phyloP scores from a whole-genome alignment of 768 basidiomycete species.

The Leccinum variicolor region DNA sequence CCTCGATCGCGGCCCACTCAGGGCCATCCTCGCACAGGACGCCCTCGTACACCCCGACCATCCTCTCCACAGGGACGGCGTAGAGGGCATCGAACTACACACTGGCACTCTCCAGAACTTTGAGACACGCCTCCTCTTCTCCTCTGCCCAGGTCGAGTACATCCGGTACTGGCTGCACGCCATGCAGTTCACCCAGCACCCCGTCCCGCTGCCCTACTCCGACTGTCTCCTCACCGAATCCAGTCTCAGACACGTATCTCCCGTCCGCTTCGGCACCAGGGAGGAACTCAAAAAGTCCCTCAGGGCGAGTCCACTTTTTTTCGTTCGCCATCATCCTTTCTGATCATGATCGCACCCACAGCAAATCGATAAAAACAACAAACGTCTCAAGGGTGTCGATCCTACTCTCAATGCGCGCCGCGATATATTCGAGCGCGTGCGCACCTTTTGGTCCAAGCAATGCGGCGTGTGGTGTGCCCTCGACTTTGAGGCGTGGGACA shows the following conservation, averaged over 20 bases:
- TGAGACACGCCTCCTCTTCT: constrained; percentile 76
- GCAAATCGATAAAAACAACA: constrained; percentile 80
- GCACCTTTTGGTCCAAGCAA: constrained; percentile 59
- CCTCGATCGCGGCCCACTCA: constrained; percentile 60
- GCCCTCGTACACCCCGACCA: constrained; percentile 67
- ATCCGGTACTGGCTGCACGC: constrained; percentile 80
- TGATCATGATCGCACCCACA: constrained; percentile 23
- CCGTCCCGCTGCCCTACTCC: constrained; percentile 73
- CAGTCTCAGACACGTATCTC: constrained; percentile 55
- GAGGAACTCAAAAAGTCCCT: constrained; percentile 53
- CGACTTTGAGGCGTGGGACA: constrained; percentile 85
- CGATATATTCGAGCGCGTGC: constrained; percentile 63
- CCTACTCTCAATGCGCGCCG: constrained; percentile 54
- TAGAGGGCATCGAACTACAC: constrained; percentile 67
- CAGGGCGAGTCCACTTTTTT: constrained; percentile 42
- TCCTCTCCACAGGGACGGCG: constrained; percentile 62
- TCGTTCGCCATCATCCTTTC: not conserved
- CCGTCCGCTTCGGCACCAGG: constrained; percentile 53
- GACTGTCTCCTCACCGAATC: constrained; percentile 66
- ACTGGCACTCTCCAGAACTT: constrained; percentile 73
- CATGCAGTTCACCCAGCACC: constrained; percentile 59
- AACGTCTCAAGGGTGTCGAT: constrained; percentile 64
- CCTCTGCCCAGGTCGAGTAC: constrained; percentile 84
- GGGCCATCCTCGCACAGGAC: constrained; percentile 70
- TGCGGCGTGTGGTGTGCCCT: constrained; percentile 72